These are phyloP conservation scores for Phytophthora uliginosa DNA, from an alignment of 352 stramenopile genomes.

Conservation along the genomic window DNA sequence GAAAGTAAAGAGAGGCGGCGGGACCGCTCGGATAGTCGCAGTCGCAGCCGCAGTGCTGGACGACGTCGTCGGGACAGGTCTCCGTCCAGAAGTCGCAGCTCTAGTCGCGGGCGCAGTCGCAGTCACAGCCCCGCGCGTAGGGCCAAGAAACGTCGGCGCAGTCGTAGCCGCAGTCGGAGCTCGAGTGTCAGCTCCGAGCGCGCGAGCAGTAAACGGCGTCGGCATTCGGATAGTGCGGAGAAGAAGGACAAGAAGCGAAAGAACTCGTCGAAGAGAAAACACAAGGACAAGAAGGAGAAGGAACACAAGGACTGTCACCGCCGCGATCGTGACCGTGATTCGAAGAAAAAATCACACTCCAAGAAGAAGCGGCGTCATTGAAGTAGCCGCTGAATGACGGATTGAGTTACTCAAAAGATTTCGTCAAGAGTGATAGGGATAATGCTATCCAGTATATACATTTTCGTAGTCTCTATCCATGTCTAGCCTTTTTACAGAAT, in stretches of 20 bases:
- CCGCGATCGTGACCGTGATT: slow-evolving; percentile 28
- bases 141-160: slow-evolving; percentile 27
- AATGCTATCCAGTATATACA: not conserved
- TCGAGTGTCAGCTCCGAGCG: slow-evolving; percentile 27
- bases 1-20: slow-evolving; percentile 22
- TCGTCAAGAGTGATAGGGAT: not conserved
- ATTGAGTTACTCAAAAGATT: not conserved
- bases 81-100: slow-evolving; percentile 32
- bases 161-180: slow-evolving; percentile 30
- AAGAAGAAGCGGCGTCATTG: slow-evolving; percentile 41
- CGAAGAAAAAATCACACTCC: slow-evolving; percentile 31
- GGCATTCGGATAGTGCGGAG: slow-evolving; percentile 28
- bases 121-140: slow-evolving; percentile 24
- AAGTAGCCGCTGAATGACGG: not conserved
- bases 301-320: slow-evolving; percentile 47
- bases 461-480: not conserved
- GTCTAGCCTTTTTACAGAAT: not conserved
- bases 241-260: slow-evolving; percentile 51
- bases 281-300: slow-evolving; percentile 62
- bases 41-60: slow-evolving; percentile 18
- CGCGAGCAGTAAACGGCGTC: slow-evolving; percentile 17
- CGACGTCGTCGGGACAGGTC: slow-evolving; percentile 26
- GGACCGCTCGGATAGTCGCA: slow-evolving; percentile 20
- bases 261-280: slow-evolving; percentile 44
- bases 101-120: slow-evolving; percentile 24